These are phyloP conservation scores for Quercus cerris DNA, from an alignment of 306 rosid genomes.

Conservation along the genomic window DNA sequence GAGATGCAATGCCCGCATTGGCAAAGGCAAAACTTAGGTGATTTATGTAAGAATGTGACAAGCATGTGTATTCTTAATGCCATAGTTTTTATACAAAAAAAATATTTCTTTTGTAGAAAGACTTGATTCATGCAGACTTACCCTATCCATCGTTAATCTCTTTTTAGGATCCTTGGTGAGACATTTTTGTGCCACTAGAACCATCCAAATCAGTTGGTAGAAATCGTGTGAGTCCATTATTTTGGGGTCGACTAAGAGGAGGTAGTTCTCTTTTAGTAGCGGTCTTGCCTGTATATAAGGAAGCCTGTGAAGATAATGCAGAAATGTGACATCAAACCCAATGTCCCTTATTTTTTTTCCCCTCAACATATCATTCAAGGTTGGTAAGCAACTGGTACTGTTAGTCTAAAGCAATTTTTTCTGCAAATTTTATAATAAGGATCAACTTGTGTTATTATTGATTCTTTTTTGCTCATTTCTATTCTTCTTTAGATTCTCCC, in stretches of 20 bases:
- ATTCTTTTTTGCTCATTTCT: not conserved
- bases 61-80: not conserved
- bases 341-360: not conserved
- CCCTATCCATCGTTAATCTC: constrained; percentile 61
- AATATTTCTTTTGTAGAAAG: not conserved
- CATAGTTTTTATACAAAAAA: not conserved
- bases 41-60: not conserved
- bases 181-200: constrained; percentile 73
- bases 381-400: no score
- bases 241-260: constrained; percentile 67
- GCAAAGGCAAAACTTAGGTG: not conserved
- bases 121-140: constrained; percentile 14
- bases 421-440: not conserved
- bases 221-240: constrained; percentile 48
- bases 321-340: not conserved
- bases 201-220: constrained; percentile 83
- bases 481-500: not conserved
- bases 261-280: constrained; percentile 66
- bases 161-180: constrained; percentile 62
- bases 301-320: not conserved
- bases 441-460: not conserved
- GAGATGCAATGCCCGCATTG: not conserved
- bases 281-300: constrained; percentile 58
- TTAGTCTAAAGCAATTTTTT: no score
- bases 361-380: no score